Evolutionary conservation across 495 filamentous ascomycete genomes (phyloP), one percentile per base, ranked within the genome.

Genomic region (Neurospora sp.): DNA sequence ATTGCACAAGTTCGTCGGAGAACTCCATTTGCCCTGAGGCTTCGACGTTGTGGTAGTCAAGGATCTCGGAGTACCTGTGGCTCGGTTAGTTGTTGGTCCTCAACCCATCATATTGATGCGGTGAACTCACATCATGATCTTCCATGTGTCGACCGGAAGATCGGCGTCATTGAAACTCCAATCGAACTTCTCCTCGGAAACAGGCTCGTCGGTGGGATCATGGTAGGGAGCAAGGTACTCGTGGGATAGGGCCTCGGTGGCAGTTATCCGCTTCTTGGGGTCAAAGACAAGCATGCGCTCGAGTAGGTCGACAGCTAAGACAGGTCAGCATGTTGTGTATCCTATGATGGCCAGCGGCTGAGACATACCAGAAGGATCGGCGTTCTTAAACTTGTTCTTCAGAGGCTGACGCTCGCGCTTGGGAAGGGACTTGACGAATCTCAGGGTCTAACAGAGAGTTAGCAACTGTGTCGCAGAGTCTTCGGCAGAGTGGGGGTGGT

Each of bases 131-230:
- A 99, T 99, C 96, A 98, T 99, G 80, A 99, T 98, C 83, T 98
- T 98, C 96, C 96, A 99, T n/a, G 96, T 97, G 77, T 99, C 96
- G 47, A 98, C 94, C 0, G 96, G 96, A 72, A 99, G 83, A 83
- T 99, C 96, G 41, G 96, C 96, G 80, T 99, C 95, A 80, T 98
- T 99, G 84, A 99, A 99, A n/a, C 94, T 97, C 96, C 96, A 99
- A 80, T 99, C 96, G 78, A 99, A 99, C 84, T 96, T 98, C 86
- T 98, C 95, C 73, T 97, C 93, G 35, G 96, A 93, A 14, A 93
- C 92, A 8, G 96, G 96, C 84, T 99, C 96, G 79, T 99, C 96
- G 20, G 91, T 94, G 16, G 95, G 94, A 78, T 99, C 96, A 79
- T 99, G 96, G 83, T 99, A 99, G 14, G 96, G 96, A 16, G 94